Conservation (phyloP, 768 basidiomycete genomes). For the Hydnum rufescens region DNA sequence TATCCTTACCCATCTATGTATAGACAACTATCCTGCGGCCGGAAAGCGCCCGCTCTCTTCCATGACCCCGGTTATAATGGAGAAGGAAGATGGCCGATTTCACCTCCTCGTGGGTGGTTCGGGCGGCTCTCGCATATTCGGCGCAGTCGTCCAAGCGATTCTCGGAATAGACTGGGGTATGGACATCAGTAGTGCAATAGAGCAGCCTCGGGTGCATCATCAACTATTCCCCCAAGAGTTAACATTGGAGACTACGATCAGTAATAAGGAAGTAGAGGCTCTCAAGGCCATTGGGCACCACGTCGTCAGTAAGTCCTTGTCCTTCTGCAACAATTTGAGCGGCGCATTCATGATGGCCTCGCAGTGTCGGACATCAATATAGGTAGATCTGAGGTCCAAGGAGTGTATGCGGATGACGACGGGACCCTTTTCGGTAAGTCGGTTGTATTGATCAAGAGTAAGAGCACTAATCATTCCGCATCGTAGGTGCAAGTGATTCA, state of each 20-base stretch:
- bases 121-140: conserved; percentile 75
- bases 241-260: conserved; percentile 44
- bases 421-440: conserved; percentile 14
- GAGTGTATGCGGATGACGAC: conserved; percentile 29
- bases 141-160: conserved; percentile 57
- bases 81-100: conserved; percentile 52
- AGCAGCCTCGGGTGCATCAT: conserved; percentile 65
- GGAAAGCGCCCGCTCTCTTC: conserved; percentile 86
- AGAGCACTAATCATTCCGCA: conserved; percentile 11
- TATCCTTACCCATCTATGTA: not conserved
- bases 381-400: conserved; percentile 60
- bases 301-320: conserved; percentile 30
- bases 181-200: conserved; percentile 65
- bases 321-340: not conserved
- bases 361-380: conserved; percentile 47
- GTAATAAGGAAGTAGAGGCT: conserved; percentile 31
- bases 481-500: conserved; percentile 74
- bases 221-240: conserved; percentile 54
- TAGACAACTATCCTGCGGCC: conserved; percentile 76
- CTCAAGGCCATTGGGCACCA: conserved; percentile 50
- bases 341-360: not conserved
- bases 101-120: conserved; percentile 63
- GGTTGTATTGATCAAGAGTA: not conserved
- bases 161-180: conserved; percentile 49
- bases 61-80: conserved; percentile 60